Evolutionary conservation across 2,329 filamentous ascomycete species (phyloP).

Genomic region (Graphilbum ipis-grandicollis): DNA sequence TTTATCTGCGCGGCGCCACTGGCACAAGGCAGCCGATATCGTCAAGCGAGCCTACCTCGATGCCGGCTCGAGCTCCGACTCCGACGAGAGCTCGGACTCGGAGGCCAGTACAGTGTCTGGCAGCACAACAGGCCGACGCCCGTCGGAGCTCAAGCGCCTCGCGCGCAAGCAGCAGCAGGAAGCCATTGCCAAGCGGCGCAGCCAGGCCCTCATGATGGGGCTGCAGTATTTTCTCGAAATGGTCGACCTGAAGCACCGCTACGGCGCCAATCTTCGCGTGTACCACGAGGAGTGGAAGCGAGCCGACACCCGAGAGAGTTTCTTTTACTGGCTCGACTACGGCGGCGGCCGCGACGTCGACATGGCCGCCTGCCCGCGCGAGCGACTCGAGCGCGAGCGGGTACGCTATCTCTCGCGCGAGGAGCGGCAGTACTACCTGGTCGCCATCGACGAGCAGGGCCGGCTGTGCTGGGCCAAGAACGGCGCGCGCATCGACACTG

Average conservation of each 20-base stretch:
- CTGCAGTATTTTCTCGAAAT: slow-evolving; percentile 74
- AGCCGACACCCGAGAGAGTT: slow-evolving; percentile 63
- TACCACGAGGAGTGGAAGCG: slow-evolving; percentile 80
- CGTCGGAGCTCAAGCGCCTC: slow-evolving; percentile 20
- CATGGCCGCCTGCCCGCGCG: slow-evolving; percentile 53
- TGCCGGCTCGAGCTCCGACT: slow-evolving; percentile 20
- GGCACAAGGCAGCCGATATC: slow-evolving; percentile 57
- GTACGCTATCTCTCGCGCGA: slow-evolving; percentile 73
- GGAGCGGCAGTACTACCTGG: slow-evolving; percentile 66
- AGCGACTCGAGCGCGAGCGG: slow-evolving; percentile 57
- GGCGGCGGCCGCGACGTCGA: slow-evolving; percentile 59
- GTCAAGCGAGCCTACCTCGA: slow-evolving; percentile 50
- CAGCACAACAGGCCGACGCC: neutral
- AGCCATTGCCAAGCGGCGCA: slow-evolving; percentile 38
- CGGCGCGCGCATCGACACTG: slow-evolving; percentile 59
- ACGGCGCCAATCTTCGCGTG: slow-evolving; percentile 62
- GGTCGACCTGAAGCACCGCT: slow-evolving; percentile 74
- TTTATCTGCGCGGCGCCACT: slow-evolving; percentile 55
- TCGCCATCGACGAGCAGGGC: slow-evolving; percentile 56
- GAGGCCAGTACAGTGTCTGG: no score
- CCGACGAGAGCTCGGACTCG: slow-evolving; percentile 9
- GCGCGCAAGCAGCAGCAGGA: slow-evolving; percentile 24
- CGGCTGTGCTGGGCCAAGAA: slow-evolving; percentile 80
- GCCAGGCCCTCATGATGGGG: slow-evolving; percentile 63
- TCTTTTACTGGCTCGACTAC: slow-evolving; percentile 85